Percentiles rank a stretch among this genome's conserved stretches.
These are phyloP conservation scores for Clavispora phyllophila DNA, from an alignment of 805 yeast genomes.

Conservation along the genomic window DNA sequence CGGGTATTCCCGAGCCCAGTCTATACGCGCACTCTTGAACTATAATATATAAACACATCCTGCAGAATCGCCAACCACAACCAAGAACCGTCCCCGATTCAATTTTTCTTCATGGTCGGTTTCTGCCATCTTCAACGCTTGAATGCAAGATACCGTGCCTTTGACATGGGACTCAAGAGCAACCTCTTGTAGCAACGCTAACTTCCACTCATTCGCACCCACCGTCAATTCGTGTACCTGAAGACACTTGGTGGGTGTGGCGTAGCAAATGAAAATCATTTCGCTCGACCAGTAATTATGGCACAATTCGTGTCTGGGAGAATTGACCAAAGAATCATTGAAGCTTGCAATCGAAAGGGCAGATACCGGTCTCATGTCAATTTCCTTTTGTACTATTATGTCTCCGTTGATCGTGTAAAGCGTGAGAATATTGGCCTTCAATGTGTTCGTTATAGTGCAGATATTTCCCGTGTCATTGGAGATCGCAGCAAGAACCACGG, in stretches of 20 bases:
- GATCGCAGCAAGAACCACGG: slow-evolving; percentile 34
- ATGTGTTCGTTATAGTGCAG: slow-evolving; percentile 27
- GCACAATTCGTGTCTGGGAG: slow-evolving; percentile 15
- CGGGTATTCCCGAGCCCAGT: neutral
- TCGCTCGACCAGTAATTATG: slow-evolving; percentile 38
- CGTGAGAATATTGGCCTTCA: slow-evolving; percentile 17
- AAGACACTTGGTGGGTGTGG: slow-evolving; percentile 11
- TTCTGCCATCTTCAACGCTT: slow-evolving; percentile 23
- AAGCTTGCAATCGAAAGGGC: slow-evolving; percentile 26
- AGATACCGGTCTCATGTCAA: slow-evolving; percentile 17
- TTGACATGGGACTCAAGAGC: slow-evolving; percentile 4
- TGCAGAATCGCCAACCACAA: slow-evolving; percentile 49
- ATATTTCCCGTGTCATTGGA: slow-evolving; percentile 55
- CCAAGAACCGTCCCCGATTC: slow-evolving; percentile 31
- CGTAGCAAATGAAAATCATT: slow-evolving; percentile 25
- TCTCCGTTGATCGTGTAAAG: slow-evolving; percentile 55
- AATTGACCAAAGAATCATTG: slow-evolving; percentile 24
- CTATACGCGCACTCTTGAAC: neutral
- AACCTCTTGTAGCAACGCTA: slow-evolving; percentile 8
- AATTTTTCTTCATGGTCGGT: slow-evolving; percentile 33
- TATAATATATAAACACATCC: slow-evolving; percentile 42
- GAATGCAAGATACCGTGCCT: slow-evolving; percentile 25
- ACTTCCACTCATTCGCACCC: slow-evolving; percentile 11
- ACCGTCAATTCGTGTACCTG: slow-evolving; percentile 20
- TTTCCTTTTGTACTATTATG: slow-evolving; percentile 20